Evolutionary conservation across 352 stramenopile genomes (phyloP), one percentile per base, ranked within the genome.

Genomic region (Aphanomyces invadans): DNA sequence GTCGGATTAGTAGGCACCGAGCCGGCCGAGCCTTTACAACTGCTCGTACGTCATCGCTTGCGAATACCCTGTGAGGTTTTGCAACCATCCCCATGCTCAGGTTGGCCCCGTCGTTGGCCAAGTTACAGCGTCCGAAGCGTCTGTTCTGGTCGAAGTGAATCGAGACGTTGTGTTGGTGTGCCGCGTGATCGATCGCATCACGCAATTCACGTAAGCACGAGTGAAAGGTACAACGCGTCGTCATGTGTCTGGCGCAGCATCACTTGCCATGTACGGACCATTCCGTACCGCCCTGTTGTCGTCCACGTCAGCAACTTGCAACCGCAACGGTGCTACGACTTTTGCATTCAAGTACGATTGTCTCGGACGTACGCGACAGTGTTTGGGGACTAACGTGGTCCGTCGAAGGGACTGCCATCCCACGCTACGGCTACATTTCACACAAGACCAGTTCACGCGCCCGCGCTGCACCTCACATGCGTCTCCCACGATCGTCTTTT

Each of bases 71-170:
- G 36, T 42, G 7, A 42, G 36, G 36, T 15, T 7, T 42, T 42
- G n/a, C n/a, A n/a, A n/a, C n/a, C n/a, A n/a, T n/a, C n/a, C n/a
- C n/a, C 36, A 42, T 42, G 7, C 36, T 7, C 29, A 82, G 71
- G 33, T 87, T 17, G 78, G 77, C 21, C 78, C 78, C 21, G 57
- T 85, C 15, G 57, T 87, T 21, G 78, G 78, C 17, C 74, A 62
- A 25, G 75, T 83, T 4, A 71, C 75, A 0, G 46, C 64, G 63
- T 68, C 54, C 0, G 51, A 57, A 0, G 76, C 74, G 48, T 65
- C 62, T 31, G 71, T 86, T 36, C 56, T 86, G 28, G 54, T 87
- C 25, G 79, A 84, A 65, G 73, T 71, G 17, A 72, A 79, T 32
- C 60, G 54, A 39, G 77, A 81, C 38, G 62, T 60, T 3, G 63